A percentile compares a stretch with the other conserved stretches of the same genome.
Conservation (phyloP, 2,329 filamentous ascomycete genomes). For the Corynespora cassiicola region DNA sequence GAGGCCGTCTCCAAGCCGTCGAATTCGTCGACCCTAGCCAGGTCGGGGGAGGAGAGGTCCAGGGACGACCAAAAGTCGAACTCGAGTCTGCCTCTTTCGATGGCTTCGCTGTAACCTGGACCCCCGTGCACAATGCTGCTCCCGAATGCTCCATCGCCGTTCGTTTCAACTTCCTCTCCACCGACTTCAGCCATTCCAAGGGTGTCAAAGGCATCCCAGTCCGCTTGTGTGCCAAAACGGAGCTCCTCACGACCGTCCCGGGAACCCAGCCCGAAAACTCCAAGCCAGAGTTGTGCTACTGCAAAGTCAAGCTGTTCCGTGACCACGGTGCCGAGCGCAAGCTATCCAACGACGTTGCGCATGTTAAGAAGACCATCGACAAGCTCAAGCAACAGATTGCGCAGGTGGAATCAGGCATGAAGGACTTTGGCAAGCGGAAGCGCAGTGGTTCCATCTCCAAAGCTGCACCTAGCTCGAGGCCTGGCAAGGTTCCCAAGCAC, state of each 20-base stretch:
- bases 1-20: conserved; percentile 90
- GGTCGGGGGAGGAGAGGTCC: conserved; percentile 58
- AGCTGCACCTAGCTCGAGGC: conserved; percentile 59
- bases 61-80: conserved; percentile 54
- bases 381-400: conserved; percentile 94
- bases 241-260: conserved; percentile 63
- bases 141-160: conserved; percentile 87
- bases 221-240: conserved; percentile 89
- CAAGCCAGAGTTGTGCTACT: conserved; percentile 80
- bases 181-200: conserved; percentile 98
- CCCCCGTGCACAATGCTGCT: conserved; percentile 67
- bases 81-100: conserved; percentile 78
- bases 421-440: conserved; percentile 67
- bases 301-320: conserved; percentile 96
- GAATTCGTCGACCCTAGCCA: conserved; percentile 81
- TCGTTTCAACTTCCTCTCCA: conserved; percentile 97
- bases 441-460: conserved; percentile 60
- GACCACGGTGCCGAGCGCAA: conserved; percentile 96
- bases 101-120: conserved; percentile 92
- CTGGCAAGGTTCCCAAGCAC: conserved; percentile 87
- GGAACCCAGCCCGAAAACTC: conserved; percentile 51
- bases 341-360: conserved; percentile 89
- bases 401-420: conserved; percentile 70
- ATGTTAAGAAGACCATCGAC: conserved; percentile 96
- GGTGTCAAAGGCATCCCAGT: conserved; percentile 98